Base-by-base conservation (phyloP, 345 rosid genomes). In the Citrus inodora region DNA sequence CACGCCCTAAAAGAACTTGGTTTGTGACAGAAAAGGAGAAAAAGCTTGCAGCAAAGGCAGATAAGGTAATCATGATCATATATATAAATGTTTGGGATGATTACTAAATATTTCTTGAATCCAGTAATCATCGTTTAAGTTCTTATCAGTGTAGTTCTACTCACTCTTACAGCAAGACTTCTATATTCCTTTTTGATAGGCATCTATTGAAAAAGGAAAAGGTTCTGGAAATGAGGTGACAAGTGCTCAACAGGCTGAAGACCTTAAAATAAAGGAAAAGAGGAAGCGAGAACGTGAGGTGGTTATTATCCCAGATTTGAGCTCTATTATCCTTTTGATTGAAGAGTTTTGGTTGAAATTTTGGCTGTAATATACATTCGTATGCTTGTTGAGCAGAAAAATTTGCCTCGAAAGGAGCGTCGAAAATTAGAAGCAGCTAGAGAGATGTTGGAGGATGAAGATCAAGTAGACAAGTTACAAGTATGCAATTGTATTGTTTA, bases 1-100 rank as follows among this genome's bases (percentile, higher is more conserved):
- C 98, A 42, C 98, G 98, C 42, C 97, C 99, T 32, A 92, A 92
- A 86, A 91, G 89, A 78, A 94, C 98, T 22, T 96, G 99, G 99
- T 92, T 92, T 88, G 80, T 86, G 79, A 91, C 98, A 24, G 94
- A 90, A 80, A 96, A 88, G 87, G 93, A 96, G 89, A 96, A 96
- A 88, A 92, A 83, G 80, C 88, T 88, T 40, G 89, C 82, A 28
- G 95, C 91, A 6, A 85, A 92, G 74, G 84, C 89, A 70, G 87
- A 89, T 24, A 94, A 92, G 94, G 97, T 94, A 82, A 42, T 81
- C 38, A 70, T 17, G 14, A 38, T 56, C 27, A n/a, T 28, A 32
- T 28, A 32, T 58, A 56, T 66, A 70, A 40, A 28, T 65, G 56
- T 65, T 63, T 33, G 48, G 27, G 14, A 42, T 81, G 53, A 35